Percentiles rank a stretch among this genome's conserved stretches.
Conservation (phyloP, 257 asterid genomes). For the Ocimum tenuiflorum region DNA sequence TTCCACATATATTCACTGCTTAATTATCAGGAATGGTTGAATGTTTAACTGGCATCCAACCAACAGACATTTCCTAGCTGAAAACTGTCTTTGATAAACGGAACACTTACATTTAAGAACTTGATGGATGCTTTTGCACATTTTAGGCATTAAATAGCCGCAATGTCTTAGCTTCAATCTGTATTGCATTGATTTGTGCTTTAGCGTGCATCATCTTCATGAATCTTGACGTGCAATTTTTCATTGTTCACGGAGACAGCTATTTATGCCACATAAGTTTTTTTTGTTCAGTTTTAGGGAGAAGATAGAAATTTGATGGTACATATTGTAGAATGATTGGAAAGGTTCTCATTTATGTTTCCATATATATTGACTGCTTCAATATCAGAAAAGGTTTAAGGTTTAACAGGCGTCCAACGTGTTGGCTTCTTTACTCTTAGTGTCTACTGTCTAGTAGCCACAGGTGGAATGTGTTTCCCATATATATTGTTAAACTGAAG, state of each 20-base stretch:
- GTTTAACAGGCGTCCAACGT: constrained; percentile 9
- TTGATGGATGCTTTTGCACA: neutral
- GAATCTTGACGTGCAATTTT: neutral
- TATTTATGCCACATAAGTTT: neutral
- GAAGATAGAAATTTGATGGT: constrained; percentile 13
- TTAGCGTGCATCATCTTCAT: neutral
- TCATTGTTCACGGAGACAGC: neutral
- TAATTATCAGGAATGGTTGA: neutral
- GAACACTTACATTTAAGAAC: neutral
- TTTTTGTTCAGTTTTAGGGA: neutral
- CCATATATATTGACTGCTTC: neutral
- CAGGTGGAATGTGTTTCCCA: neutral
- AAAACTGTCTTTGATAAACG: neutral
- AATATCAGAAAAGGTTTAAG: neutral
- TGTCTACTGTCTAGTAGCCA: neutral
- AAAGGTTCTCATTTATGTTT: neutral
- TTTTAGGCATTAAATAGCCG: constrained; percentile 5
- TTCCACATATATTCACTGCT: neutral
- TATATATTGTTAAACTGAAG: constrained; percentile 1
- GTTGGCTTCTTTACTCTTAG: neutral
- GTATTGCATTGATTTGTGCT: neutral
- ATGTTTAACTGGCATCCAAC: neutral
- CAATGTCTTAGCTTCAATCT: neutral
- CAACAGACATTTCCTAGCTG: neutral
- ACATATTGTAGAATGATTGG: constrained; percentile 4